Percentiles rank a stretch among this genome's conserved stretches.
phyloP scores from a whole-genome alignment of 2,329 filamentous ascomycete genomes.

The Hymenoscyphus infarciens region DNA sequence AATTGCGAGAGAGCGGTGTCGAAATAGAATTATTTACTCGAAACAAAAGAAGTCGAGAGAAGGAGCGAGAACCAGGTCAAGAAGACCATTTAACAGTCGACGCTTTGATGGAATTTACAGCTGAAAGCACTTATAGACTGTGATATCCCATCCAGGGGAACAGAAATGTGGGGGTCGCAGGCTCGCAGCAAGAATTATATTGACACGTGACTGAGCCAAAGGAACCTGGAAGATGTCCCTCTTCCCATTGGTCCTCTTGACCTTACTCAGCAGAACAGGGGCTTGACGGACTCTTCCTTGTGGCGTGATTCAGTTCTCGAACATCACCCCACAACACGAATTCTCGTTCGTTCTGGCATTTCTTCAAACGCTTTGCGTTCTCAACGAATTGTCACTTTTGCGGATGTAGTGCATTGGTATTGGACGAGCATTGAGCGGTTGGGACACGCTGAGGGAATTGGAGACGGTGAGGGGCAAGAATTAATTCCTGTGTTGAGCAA shows the following conservation, averaged over 20 bases:
- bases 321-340: slow-evolving; percentile 26
- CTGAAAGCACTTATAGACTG: no score
- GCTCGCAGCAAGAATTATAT: background rate
- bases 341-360: slow-evolving; percentile 18
- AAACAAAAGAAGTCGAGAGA: no score
- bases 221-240: no score
- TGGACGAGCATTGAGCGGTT: background rate
- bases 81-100: no score
- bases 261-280: background rate
- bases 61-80: no score
- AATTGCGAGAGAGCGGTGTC: no score
- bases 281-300: background rate
- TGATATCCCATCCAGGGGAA: no score
- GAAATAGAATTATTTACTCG: no score
- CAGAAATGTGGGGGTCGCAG: background rate
- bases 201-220: background rate
- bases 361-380: slow-evolving; percentile 1
- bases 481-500: background rate
- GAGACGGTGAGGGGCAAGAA: background rate
- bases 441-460: background rate
- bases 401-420: slow-evolving; percentile 4
- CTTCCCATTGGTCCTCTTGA: no score
- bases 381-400: background rate
- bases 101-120: no score
- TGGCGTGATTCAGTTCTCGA: background rate